Base-by-base conservation (phyloP, 768 basidiomycete species). In the Gymnopilus dilepis region DNA sequence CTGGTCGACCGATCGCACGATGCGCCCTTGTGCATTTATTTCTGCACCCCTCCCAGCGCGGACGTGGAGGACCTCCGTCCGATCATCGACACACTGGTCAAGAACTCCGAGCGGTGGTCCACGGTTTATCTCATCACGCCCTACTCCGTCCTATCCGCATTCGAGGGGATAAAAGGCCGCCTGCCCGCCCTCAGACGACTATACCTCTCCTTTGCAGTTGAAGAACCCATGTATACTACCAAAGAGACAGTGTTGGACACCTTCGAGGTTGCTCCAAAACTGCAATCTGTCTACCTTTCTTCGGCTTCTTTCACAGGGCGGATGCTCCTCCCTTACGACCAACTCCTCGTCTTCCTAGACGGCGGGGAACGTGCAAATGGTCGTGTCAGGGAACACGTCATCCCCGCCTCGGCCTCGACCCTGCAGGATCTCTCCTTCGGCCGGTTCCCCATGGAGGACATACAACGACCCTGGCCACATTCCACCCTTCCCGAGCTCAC, bases 61-160 rank as follows among this genome's bases (percentile, higher is more conserved):
- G 31, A 56, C 15, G 47, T 59, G n/a, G 47, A 60, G 17, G 50
- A 52, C 11, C 45, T 64, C 21, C 58, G 38, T 26, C 62, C 62
- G 21, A 52, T 64, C 19, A 56, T 64, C 19, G 58, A 64, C 33
- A 33, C 57, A 2, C 31, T 64, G 28, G 50, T 22, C 15, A 51
- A 54, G 13, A 53, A 60, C 41, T 59, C 62, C 42, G 62, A 64
- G 19, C 43, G 59, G 31, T 64, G 62, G 62, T 30, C 59, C 9
- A 60, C 62, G 24, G 41, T 60, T 6, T 52, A 59, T 28, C 54
- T 64, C 26, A 56, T 55, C 17, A 56, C 58, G 28, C 38, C 42
- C 15, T 38, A 43, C n/a, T 48, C 62, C 24, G 51, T 64, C 21
- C 28, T 64, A 17, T 31, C n/a, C 19, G 53, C 58, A 22, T 64